Evolutionary conservation across 192 early-diverging fungal species (phyloP).

Genomic region (Mycoemilia scoparia): DNA sequence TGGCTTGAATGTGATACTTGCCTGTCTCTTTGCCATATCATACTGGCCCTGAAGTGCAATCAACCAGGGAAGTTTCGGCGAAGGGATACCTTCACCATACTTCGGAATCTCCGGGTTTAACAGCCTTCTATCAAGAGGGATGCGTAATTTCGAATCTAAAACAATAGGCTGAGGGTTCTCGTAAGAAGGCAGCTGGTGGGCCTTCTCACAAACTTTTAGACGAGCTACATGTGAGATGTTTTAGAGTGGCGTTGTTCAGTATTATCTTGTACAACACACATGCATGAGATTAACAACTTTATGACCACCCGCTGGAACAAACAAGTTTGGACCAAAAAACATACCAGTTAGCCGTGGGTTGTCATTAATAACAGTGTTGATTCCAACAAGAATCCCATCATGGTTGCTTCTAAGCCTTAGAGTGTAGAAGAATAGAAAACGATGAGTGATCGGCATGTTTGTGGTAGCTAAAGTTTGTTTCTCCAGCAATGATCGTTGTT

Average conservation of each 20-base stretch:
- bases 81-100: constrained; percentile 11
- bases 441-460: not conserved
- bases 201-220: too few relatives aligned
- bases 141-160: constrained; percentile 50
- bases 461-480: not conserved
- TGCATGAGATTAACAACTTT: too few relatives aligned
- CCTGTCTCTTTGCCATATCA: constrained; percentile 5
- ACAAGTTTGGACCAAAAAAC: too few relatives aligned
- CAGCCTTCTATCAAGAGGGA: constrained; percentile 37
- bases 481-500: not conserved
- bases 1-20: too few relatives aligned
- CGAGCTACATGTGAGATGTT: too few relatives aligned
- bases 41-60: constrained; percentile 18
- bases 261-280: too few relatives aligned
- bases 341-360: constrained; percentile 47
- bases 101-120: too few relatives aligned
- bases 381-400: constrained; percentile 74
- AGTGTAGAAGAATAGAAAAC: too few relatives aligned
- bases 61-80: constrained; percentile 37
- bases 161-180: constrained; percentile 54
- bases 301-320: too few relatives aligned
- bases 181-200: constrained; percentile 1
- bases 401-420: constrained; percentile 46
- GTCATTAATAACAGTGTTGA: constrained; percentile 64
- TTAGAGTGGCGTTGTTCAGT: too few relatives aligned